These are phyloP conservation scores for Pelargonium nanum DNA, from an alignment of 345 rosid genomes.

Conservation along the genomic window DNA sequence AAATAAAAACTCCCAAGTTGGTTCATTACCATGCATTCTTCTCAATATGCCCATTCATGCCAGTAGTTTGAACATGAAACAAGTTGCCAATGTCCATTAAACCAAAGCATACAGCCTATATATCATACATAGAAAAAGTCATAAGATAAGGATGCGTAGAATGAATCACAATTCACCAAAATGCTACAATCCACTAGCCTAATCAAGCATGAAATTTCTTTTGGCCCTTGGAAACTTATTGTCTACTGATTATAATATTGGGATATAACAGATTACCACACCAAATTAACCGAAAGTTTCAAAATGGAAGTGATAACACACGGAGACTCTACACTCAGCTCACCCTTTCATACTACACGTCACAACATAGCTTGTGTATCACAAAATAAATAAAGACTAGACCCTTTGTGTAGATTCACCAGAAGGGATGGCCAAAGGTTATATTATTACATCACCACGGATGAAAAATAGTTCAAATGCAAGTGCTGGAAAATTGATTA, in stretches of 20 bases:
- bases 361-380: not conserved
- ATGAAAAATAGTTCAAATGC: not conserved
- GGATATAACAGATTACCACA: not conserved
- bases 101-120: conserved; percentile 62
- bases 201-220: not conserved
- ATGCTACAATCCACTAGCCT: not conserved
- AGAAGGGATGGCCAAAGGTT: no score
- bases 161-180: not conserved
- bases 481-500: not conserved
- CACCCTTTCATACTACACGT: not conserved
- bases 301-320: not conserved
- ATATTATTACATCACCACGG: no score
- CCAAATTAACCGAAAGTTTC: no score
- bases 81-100: conserved; percentile 52
- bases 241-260: not conserved
- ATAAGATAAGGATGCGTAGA: not conserved
- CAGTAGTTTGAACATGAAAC: conserved; percentile 33
- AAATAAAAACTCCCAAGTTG: conserved; percentile 6
- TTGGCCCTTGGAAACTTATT: not conserved
- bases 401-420: not conserved
- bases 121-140: conserved; percentile 5
- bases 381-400: not conserved
- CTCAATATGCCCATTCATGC: conserved; percentile 31
- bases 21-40: conserved; percentile 51
- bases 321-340: not conserved